Base-by-base conservation (phyloP, 768 basidiomycete genomes). In the Hysterangium stoloniferum region DNA sequence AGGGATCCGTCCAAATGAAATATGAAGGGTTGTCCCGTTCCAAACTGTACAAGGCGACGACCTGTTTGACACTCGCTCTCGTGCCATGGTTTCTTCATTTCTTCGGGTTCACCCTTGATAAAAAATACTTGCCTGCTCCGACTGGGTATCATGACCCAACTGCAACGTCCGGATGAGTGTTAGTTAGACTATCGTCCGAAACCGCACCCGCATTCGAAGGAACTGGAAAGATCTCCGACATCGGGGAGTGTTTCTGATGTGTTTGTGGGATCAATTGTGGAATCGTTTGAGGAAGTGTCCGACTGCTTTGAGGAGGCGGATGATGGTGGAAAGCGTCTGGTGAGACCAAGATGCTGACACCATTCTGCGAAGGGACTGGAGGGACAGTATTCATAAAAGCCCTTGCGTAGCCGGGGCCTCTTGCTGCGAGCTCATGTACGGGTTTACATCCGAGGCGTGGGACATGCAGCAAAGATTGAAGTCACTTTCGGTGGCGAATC, bases 1-100 rank as follows among this genome's bases (percentile, higher is more conserved):
- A 1, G 70, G 61, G 62, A 96, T 80, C 15, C 80, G 71, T 49
- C 86, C 79, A 66, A 89, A 94, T 12, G 83, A 80, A 27, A 92
- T 76, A 56, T 82, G 82, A 54, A 98, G 78, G 19, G 72, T 76
- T 50, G 80, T 75, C 22, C 87, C 88, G 47, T 82, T 57, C 75
- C 72, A 66, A 97, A 95, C 42, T 85, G 84, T 37, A 97, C 88
- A 32, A 98, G 82, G 36, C 93, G 82, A 42, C 95, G 80, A 3
- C 86, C 81, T 2, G 73, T 71, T 13, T 69, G 62, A 52, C 80
- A 64, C 62, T 97, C 95, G 20, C 83, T 74, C 12, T 73, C 66
- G 13, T 42, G 43, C 49, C 49, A 51, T 2, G 22, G 17, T 12
- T 37, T 22, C 19, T 41, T 43, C 38, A 77, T 64, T 55, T 79